Conservation (phyloP, 805 yeast genomes). For the Yarrowia sp. region DNA sequence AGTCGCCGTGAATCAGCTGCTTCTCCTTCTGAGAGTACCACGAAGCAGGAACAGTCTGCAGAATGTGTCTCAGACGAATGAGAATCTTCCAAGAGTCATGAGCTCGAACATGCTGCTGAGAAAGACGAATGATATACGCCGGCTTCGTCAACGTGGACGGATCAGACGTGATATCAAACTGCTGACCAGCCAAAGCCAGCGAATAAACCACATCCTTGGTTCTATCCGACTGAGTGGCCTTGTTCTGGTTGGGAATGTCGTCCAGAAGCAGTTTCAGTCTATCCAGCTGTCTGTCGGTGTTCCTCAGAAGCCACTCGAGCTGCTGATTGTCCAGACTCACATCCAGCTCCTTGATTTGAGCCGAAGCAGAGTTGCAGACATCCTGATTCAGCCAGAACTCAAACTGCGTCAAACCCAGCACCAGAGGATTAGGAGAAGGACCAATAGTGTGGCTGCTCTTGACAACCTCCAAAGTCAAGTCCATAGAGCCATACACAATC, state of each 20-base stretch:
- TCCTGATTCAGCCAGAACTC: conserved; percentile 51
- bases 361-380: conserved; percentile 42
- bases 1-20: conserved; percentile 48
- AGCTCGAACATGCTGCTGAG: conserved; percentile 76
- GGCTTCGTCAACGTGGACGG: conserved; percentile 92
- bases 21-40: conserved; percentile 56
- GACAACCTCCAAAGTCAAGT: conserved; percentile 36
- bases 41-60: conserved; percentile 60
- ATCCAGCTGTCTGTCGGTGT: conserved; percentile 28
- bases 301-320: conserved; percentile 47
- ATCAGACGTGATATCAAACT: conserved; percentile 71
- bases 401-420: conserved; percentile 46
- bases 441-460: conserved; percentile 24
- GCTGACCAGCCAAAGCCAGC: conserved; percentile 57
- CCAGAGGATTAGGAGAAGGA: conserved; percentile 43
- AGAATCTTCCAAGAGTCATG: conserved; percentile 88
- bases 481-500: conserved; percentile 29
- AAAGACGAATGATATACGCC: conserved; percentile 70
- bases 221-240: conserved; percentile 6
- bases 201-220: conserved; percentile 52
- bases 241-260: conserved; percentile 8
- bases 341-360: conserved; percentile 49
- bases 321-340: conserved; percentile 49
- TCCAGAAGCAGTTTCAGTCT: conserved; percentile 13
- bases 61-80: conserved; percentile 77